phyloP scores from a whole-genome alignment of 176 grass and related monocot genomes.

The Oryza glumipatula region DNA sequence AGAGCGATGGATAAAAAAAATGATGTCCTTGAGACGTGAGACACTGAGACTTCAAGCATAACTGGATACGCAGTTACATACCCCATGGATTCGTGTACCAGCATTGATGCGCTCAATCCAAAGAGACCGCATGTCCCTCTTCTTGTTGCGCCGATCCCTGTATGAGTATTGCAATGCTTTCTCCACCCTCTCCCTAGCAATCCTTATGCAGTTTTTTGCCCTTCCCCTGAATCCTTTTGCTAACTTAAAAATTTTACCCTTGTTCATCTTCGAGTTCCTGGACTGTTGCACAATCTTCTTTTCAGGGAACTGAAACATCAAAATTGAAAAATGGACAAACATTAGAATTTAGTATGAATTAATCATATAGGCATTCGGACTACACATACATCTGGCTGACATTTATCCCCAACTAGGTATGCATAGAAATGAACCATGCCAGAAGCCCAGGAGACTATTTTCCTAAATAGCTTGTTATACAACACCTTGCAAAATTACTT shows the following conservation, averaged over 20 bases:
- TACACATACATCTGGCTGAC: neutral
- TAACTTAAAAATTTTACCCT: slow-evolving; percentile 86
- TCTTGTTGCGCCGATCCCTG: slow-evolving; percentile 92
- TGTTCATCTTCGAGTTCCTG: slow-evolving; percentile 63
- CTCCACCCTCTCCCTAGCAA: slow-evolving; percentile 87
- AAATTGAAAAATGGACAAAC: neutral
- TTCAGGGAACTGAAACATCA: slow-evolving; percentile 12
- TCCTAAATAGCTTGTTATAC: neutral
- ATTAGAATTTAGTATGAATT: neutral
- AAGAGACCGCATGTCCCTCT: slow-evolving; percentile 89
- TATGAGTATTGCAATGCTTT: slow-evolving; percentile 88
- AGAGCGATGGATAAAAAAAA: neutral
- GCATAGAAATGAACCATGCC: neutral
- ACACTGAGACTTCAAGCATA: neutral
- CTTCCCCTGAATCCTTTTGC: slow-evolving; percentile 90
- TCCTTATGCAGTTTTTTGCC: slow-evolving; percentile 92
- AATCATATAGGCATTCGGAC: slow-evolving; percentile 11
- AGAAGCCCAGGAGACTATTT: neutral
- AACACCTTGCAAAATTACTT: neutral
- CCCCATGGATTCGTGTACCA: slow-evolving; percentile 82
- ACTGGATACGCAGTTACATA: slow-evolving; percentile 36
- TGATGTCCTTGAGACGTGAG: neutral
- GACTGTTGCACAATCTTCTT: neutral
- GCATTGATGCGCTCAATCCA: slow-evolving; percentile 97
- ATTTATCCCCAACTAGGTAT: neutral